Percentiles rank a stretch among this genome's conserved stretches.
These are phyloP conservation scores for Thelephora ganbajun DNA, from an alignment of 768 basidiomycete genomes.

Conservation along the genomic window DNA sequence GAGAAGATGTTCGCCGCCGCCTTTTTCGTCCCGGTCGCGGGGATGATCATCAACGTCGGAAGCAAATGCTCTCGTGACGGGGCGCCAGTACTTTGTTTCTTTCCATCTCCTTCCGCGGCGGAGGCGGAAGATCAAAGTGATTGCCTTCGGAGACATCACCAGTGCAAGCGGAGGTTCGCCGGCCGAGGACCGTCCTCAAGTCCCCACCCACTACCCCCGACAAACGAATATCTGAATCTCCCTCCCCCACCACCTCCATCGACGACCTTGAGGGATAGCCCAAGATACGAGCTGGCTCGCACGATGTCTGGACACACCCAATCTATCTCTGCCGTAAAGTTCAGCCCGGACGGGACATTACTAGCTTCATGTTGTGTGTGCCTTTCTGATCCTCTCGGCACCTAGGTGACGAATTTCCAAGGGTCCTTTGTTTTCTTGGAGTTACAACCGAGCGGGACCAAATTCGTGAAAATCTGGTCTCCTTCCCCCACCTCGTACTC, in stretches of 20 bases:
- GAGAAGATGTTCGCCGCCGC: too few species aligned
- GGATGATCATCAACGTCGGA: too few species aligned
- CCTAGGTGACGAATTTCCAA: too few species aligned
- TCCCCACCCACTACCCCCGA: conserved; percentile 28
- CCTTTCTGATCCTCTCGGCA: not conserved
- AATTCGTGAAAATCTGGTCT: conserved; percentile 70
- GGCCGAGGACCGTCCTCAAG: conserved; percentile 71
- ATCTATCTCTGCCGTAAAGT: conserved; percentile 81
- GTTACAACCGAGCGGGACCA: too few species aligned
- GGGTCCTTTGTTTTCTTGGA: too few species aligned
- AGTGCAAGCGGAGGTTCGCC: conserved; percentile 23
- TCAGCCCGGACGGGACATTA: conserved; percentile 76
- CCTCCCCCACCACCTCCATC: conserved; percentile 15
- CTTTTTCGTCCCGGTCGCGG: too few species aligned
- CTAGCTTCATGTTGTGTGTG: conserved; percentile 74
- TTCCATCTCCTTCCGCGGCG: too few species aligned
- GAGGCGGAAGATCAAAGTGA: not conserved
- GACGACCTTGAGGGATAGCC: conserved; percentile 23
- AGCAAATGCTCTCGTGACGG: too few species aligned
- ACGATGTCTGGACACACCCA: conserved; percentile 65
- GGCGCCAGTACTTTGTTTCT: too few species aligned
- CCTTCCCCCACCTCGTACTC: conserved; percentile 20
- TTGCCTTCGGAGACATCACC: not conserved
- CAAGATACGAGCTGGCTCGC: conserved; percentile 58
- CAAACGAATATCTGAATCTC: conserved; percentile 18